Evolutionary conservation across 1,284 basidiomycete species (phyloP), one percentile per base, ranked within the genome.

Genomic region (Vanrija humicola): DNA sequence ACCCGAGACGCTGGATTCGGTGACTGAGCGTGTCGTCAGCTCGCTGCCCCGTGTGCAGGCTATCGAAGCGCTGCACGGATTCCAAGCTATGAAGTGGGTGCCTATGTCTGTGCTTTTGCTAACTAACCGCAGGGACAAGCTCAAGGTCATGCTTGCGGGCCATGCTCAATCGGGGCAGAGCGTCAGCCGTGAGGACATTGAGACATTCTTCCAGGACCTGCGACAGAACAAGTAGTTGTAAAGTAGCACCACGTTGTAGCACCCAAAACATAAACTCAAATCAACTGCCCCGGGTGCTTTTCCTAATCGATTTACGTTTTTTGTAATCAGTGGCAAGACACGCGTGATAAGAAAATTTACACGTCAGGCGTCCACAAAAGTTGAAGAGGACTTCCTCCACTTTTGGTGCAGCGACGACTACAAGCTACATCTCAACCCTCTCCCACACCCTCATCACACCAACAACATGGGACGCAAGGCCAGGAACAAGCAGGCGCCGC

Each of bases 401-500:
- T 23, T n/a, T 19, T 12, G 14, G n/a, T 47, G 18, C 40, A 19
- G 14, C 49, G 15, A 44, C 40, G 38, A 15, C 42, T 34, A 16
- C 21, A 29, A 16, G 38, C 19, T 21, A 29, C 34, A 25, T 19
- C 23, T 40, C 18, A 34, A 34, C 48, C 25, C 48, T 21, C 42
- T 50, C 15, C 12, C 15, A 39, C 38, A 50, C 25, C 34, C 34
- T 10, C 46, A 34, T n/a, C 23, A 40, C 21, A 48, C 38, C 10
- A 38, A 26, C 38, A 44, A 53, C n/a, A 92, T 95, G 90, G 93
- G 93, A 68, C 84, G 90, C 72, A 86, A 90, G 67, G 85, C 90
- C 64, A 90, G 89, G 78, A 88, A 89, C 78, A 96, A 96, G 80
- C 93, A 97, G 77, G 83, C 81, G 0, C 80, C 85, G 5, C 91